phyloP scores from a whole-genome alignment of 768 basidiomycete genomes.

The Tulasnella sp. region DNA sequence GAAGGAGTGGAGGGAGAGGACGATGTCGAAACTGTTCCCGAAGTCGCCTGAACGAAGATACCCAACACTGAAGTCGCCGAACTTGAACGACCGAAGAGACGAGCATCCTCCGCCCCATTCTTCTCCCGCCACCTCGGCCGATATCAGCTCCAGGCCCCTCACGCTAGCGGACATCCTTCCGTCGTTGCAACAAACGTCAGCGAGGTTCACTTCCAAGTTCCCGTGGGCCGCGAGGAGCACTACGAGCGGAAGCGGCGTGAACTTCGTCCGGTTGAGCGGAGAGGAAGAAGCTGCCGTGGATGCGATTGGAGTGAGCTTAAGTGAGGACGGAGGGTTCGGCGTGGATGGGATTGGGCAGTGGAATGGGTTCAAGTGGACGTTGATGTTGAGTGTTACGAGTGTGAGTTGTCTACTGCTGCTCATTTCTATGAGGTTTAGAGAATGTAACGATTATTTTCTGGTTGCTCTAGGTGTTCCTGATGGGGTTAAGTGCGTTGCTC shows the following conservation, averaged over 20 bases:
- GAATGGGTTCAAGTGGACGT: slow-evolving; percentile 51
- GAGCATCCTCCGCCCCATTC: neutral
- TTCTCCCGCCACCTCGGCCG: neutral
- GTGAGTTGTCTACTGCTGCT: slow-evolving; percentile 24
- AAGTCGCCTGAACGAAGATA: neutral
- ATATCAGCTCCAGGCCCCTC: neutral
- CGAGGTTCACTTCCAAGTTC: slow-evolving; percentile 14
- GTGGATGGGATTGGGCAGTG: slow-evolving; percentile 32
- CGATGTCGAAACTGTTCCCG: neutral
- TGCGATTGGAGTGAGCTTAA: neutral
- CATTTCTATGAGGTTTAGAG: neutral
- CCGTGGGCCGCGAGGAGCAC: slow-evolving; percentile 1
- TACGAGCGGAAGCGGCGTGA: neutral
- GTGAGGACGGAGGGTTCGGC: neutral
- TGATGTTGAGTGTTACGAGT: slow-evolving; percentile 42
- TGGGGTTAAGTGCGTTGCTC: slow-evolving; percentile 40
- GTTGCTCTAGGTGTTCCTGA: slow-evolving; percentile 31
- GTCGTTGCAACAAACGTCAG: slow-evolving; percentile 2
- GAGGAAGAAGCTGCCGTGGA: neutral
- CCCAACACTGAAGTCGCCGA: slow-evolving; percentile 3
- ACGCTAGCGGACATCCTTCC: neutral
- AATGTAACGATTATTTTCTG: neutral
- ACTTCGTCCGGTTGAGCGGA: neutral
- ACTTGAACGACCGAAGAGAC: neutral
- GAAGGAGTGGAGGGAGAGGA: neutral